Base-by-base conservation (phyloP, 2,329 filamentous ascomycete genomes). In the Lasiodiplodia sp. region DNA sequence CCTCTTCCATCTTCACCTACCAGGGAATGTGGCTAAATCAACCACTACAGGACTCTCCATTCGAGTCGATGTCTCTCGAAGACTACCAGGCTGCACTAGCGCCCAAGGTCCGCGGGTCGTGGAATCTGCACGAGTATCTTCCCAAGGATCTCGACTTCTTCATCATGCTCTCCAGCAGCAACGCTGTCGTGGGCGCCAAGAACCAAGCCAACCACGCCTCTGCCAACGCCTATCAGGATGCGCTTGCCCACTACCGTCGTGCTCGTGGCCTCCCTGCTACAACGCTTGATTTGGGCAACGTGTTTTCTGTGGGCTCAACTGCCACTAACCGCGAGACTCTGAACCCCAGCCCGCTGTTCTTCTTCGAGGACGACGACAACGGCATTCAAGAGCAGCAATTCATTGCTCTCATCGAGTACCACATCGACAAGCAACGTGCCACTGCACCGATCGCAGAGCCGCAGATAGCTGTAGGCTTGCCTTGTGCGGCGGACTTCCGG, bases 61-160 rank as follows among this genome's bases (percentile, higher is more conserved):
- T 62, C 28, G 18, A 23, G 3, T 52, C 44, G 0, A 74, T 76
- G 73, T 66, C 55, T 1, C 34, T 64, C 4, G 55, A 69, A 0
- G 66, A 71, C 7, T 75, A 71, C 71, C 56, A 67, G 16, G 38
- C 52, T 0, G 70, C 63, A 0, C 47, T 69, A 0, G 6, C 12
- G 0, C 76, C 77, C 7, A 82, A 82, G 68, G 71, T 82, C 21
- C 69, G 71, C 11, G 80, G 80, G 0, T 75, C 77, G 0, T 73
- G 75, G 62, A 76, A 78, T 28, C 68, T 81, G 0, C 70, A 79
- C 70, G 38, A 68, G 16, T 34, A 69, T 38, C 53, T 67, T 16
- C 66, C 63, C n/a, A 38, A 56, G 68, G 18, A 69, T 11, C 69
- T 77, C 2, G 75, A 77, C 68, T 77, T 76, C 69, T 77, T 78